These are phyloP conservation scores for Arthrinium phaeospermum DNA, from an alignment of 2,329 filamentous ascomycete species.

Conservation along the genomic window DNA sequence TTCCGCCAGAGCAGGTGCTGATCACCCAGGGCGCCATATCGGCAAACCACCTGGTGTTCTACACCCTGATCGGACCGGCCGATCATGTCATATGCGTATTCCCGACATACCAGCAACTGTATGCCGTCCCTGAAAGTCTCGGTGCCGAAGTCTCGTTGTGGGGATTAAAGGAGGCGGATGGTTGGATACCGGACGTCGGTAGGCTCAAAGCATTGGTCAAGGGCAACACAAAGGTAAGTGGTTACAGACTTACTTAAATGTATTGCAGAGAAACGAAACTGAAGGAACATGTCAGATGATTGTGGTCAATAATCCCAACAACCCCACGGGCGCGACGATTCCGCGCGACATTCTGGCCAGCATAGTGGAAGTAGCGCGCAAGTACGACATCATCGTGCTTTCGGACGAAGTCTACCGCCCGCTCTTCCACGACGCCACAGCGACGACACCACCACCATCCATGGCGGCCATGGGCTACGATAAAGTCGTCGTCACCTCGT, in stretches of 20 bases:
- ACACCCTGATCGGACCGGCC: slow-evolving; percentile 71
- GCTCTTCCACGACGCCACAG: slow-evolving; percentile 71
- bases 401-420: slow-evolving; percentile 86
- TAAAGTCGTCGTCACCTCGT: slow-evolving; percentile 75
- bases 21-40: slow-evolving; percentile 82
- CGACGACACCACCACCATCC: slow-evolving; percentile 63
- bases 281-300: slow-evolving; percentile 47
- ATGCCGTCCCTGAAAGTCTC: slow-evolving; percentile 73
- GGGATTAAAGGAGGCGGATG: slow-evolving; percentile 68
- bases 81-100: slow-evolving; percentile 89
- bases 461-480: slow-evolving; percentile 74
- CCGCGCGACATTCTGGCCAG: slow-evolving; percentile 63
- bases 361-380: slow-evolving; percentile 67
- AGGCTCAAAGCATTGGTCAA: slow-evolving; percentile 70
- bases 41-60: slow-evolving; percentile 83
- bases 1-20: slow-evolving; percentile 66
- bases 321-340: slow-evolving; percentile 78
- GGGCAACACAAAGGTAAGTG: slow-evolving; percentile 72
- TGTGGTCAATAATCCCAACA: slow-evolving; percentile 75
- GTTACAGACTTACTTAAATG: slow-evolving; percentile 14
- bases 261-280: background rate
- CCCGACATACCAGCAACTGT: slow-evolving; percentile 87
- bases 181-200: slow-evolving; percentile 70
- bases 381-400: slow-evolving; percentile 69
- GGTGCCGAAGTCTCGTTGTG: slow-evolving; percentile 81